Conservation (phyloP, 73 alveolate species). For the Paraurostyla sp. region DNA sequence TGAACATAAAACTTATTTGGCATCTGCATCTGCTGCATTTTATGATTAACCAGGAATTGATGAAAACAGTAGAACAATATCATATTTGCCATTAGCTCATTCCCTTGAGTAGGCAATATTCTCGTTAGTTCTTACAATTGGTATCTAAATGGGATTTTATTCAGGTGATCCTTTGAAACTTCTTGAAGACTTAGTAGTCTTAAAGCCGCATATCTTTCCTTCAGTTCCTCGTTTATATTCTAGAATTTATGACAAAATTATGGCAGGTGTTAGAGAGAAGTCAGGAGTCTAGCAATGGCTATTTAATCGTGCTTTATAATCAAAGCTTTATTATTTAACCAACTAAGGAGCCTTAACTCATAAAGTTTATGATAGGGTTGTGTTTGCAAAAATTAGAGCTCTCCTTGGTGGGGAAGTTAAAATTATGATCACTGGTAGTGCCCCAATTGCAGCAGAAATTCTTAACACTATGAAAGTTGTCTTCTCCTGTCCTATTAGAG, state of each 20-base stretch:
- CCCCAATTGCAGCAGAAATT: constrained; percentile 79
- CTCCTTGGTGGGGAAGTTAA: constrained; percentile 75
- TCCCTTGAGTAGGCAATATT: constrained; percentile 62
- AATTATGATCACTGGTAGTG: constrained; percentile 79
- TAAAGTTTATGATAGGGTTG: constrained; percentile 49
- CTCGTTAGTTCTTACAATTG: constrained; percentile 51
- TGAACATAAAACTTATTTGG: constrained; percentile 63
- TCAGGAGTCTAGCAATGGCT: constrained; percentile 67
- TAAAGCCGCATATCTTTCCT: constrained; percentile 84
- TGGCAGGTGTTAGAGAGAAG: constrained; percentile 45
- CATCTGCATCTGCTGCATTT: constrained; percentile 29
- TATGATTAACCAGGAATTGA: constrained; percentile 6
- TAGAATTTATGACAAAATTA: constrained; percentile 75
- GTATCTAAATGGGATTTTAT: constrained; percentile 73
- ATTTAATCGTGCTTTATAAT: constrained; percentile 74
- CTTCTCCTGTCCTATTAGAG: constrained; percentile 65
- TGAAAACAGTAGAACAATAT: constrained; percentile 47
- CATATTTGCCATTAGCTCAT: constrained; percentile 80
- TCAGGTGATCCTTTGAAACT: constrained; percentile 75
- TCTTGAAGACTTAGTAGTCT: constrained; percentile 76
- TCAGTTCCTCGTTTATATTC: constrained; percentile 83
- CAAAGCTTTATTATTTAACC: constrained; percentile 72
- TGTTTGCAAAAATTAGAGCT: constrained; percentile 74
- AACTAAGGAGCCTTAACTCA: constrained; percentile 66
- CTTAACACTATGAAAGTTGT: constrained; percentile 69